These are phyloP conservation scores for Lepidium aucheri DNA, from an alignment of 345 rosid species.

Conservation along the genomic window DNA sequence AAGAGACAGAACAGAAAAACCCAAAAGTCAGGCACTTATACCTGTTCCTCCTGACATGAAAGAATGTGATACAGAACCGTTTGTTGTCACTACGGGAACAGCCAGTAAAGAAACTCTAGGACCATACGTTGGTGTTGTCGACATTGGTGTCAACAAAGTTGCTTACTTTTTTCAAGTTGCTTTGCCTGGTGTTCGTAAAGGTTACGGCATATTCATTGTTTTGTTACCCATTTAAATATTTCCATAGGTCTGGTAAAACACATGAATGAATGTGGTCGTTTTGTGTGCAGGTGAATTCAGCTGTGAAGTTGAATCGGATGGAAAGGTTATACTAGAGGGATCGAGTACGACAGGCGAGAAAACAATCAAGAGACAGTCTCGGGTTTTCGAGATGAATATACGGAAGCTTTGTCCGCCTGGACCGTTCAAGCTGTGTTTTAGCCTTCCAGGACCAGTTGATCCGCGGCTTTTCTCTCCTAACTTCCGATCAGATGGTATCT, in stretches of 20 bases:
- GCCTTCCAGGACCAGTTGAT: slow-evolving; percentile 70
- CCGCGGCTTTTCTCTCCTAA: slow-evolving; percentile 53
- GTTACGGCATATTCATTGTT: slow-evolving; percentile 27
- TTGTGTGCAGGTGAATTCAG: slow-evolving; percentile 43
- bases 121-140: slow-evolving; percentile 46
- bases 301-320: slow-evolving; percentile 50
- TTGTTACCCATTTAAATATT: neutral
- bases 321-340: slow-evolving; percentile 49
- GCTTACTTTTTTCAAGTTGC: slow-evolving; percentile 56
- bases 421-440: slow-evolving; percentile 45
- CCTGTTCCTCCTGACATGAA: slow-evolving; percentile 24
- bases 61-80: slow-evolving; percentile 23
- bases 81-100: slow-evolving; percentile 34
- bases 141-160: slow-evolving; percentile 44
- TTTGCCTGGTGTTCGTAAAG: slow-evolving; percentile 49
- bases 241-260: neutral
- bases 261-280: neutral
- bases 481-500: slow-evolving; percentile 57
- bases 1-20: slow-evolving; percentile 20
- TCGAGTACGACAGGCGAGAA: slow-evolving; percentile 24
- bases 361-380: slow-evolving; percentile 32
- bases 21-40: slow-evolving; percentile 9
- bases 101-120: slow-evolving; percentile 32
- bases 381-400: slow-evolving; percentile 34
- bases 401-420: slow-evolving; percentile 47